These are phyloP conservation scores for Blastobotrys mokoenaii DNA, from an alignment of 805 yeast genomes.

Conservation along the genomic window DNA sequence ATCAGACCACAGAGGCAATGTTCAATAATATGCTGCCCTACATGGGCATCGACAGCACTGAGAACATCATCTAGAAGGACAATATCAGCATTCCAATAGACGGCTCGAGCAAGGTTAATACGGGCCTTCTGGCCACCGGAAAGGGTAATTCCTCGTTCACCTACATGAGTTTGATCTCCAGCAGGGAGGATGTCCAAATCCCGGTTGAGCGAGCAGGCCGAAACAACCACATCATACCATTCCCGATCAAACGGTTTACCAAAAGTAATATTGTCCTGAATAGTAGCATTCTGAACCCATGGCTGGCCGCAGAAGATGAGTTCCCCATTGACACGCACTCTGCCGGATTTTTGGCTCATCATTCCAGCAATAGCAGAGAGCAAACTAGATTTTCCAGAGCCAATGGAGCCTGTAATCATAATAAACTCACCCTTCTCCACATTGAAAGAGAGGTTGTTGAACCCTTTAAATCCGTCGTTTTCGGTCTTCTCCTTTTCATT, in stretches of 20 bases:
- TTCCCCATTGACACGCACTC: conserved; percentile 40
- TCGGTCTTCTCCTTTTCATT: background rate
- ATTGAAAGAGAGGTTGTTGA: conserved; percentile 36
- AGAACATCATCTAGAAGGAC: conserved; percentile 67
- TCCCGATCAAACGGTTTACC: conserved; percentile 45
- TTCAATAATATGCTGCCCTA: conserved; percentile 64
- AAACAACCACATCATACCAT: conserved; percentile 43
- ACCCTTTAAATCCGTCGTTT: conserved; percentile 23
- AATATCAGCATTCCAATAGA: conserved; percentile 55
- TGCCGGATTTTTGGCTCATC: conserved; percentile 47
- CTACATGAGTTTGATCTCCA: conserved; percentile 71
- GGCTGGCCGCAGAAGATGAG: conserved; percentile 48
- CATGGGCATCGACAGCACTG: conserved; percentile 78
- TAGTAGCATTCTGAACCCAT: conserved; percentile 68
- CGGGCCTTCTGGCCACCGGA: conserved; percentile 87
- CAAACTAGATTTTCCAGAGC: conserved; percentile 63
- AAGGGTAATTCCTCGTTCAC: conserved; percentile 74
- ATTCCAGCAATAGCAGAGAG: conserved; percentile 56
- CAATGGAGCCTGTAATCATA: conserved; percentile 62
- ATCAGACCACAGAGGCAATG: conserved; percentile 53
- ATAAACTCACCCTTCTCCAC: conserved; percentile 54
- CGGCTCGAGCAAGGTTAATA: conserved; percentile 68
- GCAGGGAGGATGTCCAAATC: conserved; percentile 59
- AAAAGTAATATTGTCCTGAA: conserved; percentile 61
- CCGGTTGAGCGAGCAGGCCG: conserved; percentile 53